A percentile compares a stretch with the other conserved stretches of the same genome.
Conservation (phyloP, 176 grass and related monocot genomes). For the Eremochloa ophiuroides region DNA sequence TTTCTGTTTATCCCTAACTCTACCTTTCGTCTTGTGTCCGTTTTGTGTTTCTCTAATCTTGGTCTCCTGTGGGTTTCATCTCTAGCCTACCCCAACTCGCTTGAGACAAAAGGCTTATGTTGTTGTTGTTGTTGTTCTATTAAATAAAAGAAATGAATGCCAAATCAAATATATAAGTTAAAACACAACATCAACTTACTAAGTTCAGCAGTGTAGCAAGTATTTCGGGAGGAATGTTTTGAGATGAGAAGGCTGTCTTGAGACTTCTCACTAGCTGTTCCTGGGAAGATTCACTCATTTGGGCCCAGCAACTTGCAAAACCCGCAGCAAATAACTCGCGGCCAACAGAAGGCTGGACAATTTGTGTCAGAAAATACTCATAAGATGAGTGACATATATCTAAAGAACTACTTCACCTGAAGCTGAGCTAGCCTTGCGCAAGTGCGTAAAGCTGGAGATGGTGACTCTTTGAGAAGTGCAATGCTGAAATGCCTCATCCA, state of each 20-base stretch:
- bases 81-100: too few species aligned
- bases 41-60: too few species aligned
- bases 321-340: constrained; percentile 95
- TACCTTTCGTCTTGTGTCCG: too few species aligned
- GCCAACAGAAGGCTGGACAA: constrained; percentile 86
- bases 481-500: constrained; percentile 99
- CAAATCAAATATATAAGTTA: not conserved
- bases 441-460: constrained; percentile 91
- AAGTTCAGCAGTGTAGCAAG: constrained; percentile 92
- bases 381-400: constrained; percentile 24
- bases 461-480: constrained; percentile 95
- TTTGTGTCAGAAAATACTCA: constrained; percentile 50
- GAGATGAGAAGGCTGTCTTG: constrained; percentile 98
- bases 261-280: constrained; percentile 96
- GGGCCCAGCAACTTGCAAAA: constrained; percentile 97
- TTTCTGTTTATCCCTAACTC: too few species aligned
- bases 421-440: constrained; percentile 92
- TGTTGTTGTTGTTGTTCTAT: too few species aligned
- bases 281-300: constrained; percentile 93
- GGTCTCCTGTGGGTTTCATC: too few species aligned
- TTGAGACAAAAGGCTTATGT: too few species aligned
- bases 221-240: constrained; percentile 98
- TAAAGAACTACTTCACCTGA: constrained; percentile 59
- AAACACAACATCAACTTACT: constrained; percentile 42
- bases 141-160: constrained; percentile 15